These are phyloP conservation scores for Trametes coccinea DNA, from an alignment of 768 basidiomycete genomes.

Conservation along the genomic window DNA sequence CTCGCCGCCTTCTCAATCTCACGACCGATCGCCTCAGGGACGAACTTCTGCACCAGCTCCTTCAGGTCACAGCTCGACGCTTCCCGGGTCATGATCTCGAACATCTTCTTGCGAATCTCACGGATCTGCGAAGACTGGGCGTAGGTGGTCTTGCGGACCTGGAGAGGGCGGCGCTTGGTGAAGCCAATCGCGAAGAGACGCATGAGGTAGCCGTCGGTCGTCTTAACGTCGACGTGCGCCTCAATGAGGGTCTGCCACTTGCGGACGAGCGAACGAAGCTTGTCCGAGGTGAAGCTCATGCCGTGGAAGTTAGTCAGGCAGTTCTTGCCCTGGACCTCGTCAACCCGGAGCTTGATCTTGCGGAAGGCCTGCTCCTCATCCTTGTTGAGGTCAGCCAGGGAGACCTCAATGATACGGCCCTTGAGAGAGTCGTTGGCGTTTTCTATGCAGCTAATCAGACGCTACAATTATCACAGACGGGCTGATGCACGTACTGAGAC, in stretches of 20 bases:
- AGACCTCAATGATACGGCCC: constrained; percentile 95
- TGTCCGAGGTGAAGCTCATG: constrained; percentile 99
- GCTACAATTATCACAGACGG: constrained; percentile 2
- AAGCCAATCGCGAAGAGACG: constrained; percentile 99
- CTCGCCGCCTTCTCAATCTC: constrained; percentile 98
- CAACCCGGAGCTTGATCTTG: constrained; percentile 98
- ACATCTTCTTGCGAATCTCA: constrained; percentile 99
- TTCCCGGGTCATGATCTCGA: constrained; percentile 97
- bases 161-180: constrained; percentile 94
- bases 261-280: constrained; percentile 98
- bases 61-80: constrained; percentile 95
- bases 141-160: constrained; percentile 99
- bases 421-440: constrained; percentile 98
- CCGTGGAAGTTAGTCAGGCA: constrained; percentile 99
- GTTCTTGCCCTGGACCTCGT: constrained; percentile 97
- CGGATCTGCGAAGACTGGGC: constrained; percentile 93
- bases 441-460: constrained; percentile 50
- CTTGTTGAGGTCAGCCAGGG: constrained; percentile 97
- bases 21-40: constrained; percentile 97
- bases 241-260: constrained; percentile 99
- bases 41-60: constrained; percentile 98
- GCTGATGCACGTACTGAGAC: constrained; percentile 75
- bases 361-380: constrained; percentile 99
- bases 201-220: constrained; percentile 98
- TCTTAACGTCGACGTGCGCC: constrained; percentile 98